Conservation (phyloP, 2,329 filamentous ascomycete genomes). For the Calonectria hongkongensis region DNA sequence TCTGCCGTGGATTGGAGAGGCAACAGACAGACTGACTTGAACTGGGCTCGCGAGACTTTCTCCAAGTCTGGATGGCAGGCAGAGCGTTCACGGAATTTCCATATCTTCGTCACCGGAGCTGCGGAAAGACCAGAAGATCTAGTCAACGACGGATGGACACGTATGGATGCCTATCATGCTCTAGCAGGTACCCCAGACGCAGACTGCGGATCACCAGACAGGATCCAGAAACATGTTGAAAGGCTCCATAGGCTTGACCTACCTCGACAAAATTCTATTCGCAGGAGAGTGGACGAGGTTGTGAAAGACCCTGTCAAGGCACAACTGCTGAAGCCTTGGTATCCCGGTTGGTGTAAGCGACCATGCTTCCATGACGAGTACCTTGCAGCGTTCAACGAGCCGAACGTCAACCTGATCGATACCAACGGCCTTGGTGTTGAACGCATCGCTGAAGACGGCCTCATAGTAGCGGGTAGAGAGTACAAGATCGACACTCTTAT, state of each 20-base stretch:
- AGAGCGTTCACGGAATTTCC: constrained; percentile 7
- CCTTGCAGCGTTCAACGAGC: constrained; percentile 57
- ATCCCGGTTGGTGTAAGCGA: constrained; percentile 77
- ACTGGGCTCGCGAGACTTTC: neutral
- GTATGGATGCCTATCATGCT: neutral
- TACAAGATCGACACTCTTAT: constrained; percentile 25
- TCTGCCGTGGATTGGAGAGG: constrained; percentile 1
- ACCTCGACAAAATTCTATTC: constrained; percentile 14
- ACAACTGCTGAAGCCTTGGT: constrained; percentile 74
- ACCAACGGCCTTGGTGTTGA: constrained; percentile 55
- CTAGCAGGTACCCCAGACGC: neutral
- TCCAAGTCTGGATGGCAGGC: constrained; percentile 65
- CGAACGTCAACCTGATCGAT: constrained; percentile 76
- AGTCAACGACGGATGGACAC: constrained; percentile 21
- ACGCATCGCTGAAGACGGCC: neutral
- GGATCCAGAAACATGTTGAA: constrained; percentile 44
- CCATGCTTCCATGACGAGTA: constrained; percentile 78
- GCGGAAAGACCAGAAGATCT: neutral
- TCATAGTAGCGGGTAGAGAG: constrained; percentile 7
- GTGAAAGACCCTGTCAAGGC: constrained; percentile 72
- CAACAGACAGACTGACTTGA: neutral
- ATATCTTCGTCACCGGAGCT: neutral
- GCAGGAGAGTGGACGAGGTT: constrained; percentile 9
- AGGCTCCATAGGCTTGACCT: constrained; percentile 9
- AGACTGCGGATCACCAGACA: constrained; percentile 30